Evolutionary conservation across 495 filamentous ascomycete species (phyloP), one percentile per base, ranked within the genome.

Genomic region (Lophiostoma macrostomum): DNA sequence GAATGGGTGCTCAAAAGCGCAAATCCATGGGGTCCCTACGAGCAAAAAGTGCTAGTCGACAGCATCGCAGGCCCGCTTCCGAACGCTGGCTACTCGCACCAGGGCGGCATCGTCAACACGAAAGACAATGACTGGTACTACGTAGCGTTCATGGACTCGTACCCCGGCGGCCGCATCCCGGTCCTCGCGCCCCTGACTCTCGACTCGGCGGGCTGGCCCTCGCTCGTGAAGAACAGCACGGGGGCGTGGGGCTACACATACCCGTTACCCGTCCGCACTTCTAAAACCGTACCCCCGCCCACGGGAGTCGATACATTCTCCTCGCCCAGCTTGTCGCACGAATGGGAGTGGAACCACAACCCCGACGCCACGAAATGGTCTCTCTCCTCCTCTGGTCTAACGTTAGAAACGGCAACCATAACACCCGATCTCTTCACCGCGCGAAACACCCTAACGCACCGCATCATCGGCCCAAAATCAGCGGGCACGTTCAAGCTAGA

Each of bases 291-390:
- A 0, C 37, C 47, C 1, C 52, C 68, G 1, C 48, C 44, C 0
- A 49, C 53, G 16, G 71, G 73, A 4, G 70, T 61, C 0, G 77
- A 81, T 49, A 64, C 41, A n/a, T 81, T 81, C 48, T 44, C 46
- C 5, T 72, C 66, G 0, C 30, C 50, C 5, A 43, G 58, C 4
- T 54, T 83, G 3, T 57, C 67, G 5, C 61, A 69, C 0, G 64
- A 71, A 24, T 82, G 78, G 78, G 79, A 83, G 56, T 84, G 80
- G 80, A 84, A 84, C 58, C 79, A 82, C 35, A 80, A 81, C 48
- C 80, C 80, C 0, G 76, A 82, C 30, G 64, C 51, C 16, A 46
- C 42, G 24, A 63, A 64, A 40, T 73, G n/a, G n/a, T n/a, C n/a
- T n/a, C n/a, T n/a, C n/a, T n/a, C n/a, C n/a, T n/a, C n/a, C n/a